phyloP scores from a whole-genome alignment of 345 rosid genomes.

The Fremontodendron californicum region DNA sequence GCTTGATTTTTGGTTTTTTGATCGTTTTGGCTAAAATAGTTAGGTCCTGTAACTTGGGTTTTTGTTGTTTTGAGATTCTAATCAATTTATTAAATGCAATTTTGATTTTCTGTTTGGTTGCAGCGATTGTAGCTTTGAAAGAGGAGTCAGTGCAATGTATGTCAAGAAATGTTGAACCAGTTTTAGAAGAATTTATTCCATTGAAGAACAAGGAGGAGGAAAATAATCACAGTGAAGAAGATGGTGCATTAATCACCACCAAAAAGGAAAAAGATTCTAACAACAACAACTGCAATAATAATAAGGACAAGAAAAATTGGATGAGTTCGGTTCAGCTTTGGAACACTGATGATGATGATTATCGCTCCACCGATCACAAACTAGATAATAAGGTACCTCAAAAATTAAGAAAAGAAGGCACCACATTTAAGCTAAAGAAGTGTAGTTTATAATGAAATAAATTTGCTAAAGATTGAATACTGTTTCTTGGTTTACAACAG shows the following conservation, averaged over 20 bases:
- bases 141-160: constrained; percentile 42
- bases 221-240: constrained; percentile 18
- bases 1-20: neutral
- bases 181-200: constrained; percentile 72
- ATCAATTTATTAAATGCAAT: neutral
- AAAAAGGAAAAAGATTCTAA: constrained; percentile 33
- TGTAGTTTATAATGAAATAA: neutral
- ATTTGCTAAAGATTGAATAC: neutral
- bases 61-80: constrained; percentile 11
- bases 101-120: constrained; percentile 23
- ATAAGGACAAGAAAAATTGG: constrained; percentile 60
- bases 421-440: neutral
- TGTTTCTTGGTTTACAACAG: constrained; percentile 28
- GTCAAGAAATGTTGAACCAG: constrained; percentile 41
- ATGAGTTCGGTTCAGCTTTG: constrained; percentile 69
- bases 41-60: neutral
- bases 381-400: constrained; percentile 45
- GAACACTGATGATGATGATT: constrained; percentile 39
- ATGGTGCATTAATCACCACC: constrained; percentile 11
- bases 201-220: constrained; percentile 33
- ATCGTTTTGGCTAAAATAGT: constrained; percentile 1
- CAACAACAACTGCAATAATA: constrained; percentile 5
- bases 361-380: constrained; percentile 21
- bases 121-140: constrained; percentile 63
- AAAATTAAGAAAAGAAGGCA: neutral